Evolutionary conservation across 2,329 filamentous ascomycete genomes (phyloP), one percentile per base, ranked within the genome.

Genomic region (Aspergillus persii): DNA sequence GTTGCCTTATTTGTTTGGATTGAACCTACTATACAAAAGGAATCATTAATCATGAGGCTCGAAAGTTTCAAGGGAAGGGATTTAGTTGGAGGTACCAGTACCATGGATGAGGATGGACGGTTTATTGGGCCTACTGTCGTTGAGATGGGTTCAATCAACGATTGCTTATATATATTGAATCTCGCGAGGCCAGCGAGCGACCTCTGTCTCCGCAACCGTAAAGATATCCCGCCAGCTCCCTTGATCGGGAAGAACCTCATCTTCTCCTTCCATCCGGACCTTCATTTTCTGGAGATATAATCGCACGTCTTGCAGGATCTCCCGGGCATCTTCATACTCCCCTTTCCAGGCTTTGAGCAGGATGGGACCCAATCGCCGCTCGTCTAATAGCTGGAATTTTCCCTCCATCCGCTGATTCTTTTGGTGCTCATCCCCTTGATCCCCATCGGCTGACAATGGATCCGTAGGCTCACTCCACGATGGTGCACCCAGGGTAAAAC

Each of bases 321-420:
- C 46, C 50, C 15, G 26, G n/a, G 58, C 36, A 54, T 54, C 57
- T 51, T 52, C 26, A 60, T 62, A 58, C 33, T 53, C 36, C 52
- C 50, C 52, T 26, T 51, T 58, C 57, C 57, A 58, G 44, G 57
- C 57, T 52, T 48, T 58, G 26, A 58, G 26, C 46, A 54, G 47
- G 4, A 58, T 50, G 23, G 36, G 57, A 18, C 57, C 51, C 36
- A 58, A 50, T 15, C 30, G 12, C 29, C 46, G 47, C 30, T 51
- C 47, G 33, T 55, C 57, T 46, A 58, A 47, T 27, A 54, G 52
- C 52, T 58, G 47, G 15, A 58, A n/a, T 51, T 58, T 55, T 11
- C 57, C 57, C 33, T 55, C 51, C 30, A 50, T 51, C 31, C 50
- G 23, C 51, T 36, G 52, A 50, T 54, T 7, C 44, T 31, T 15